phyloP scores from a whole-genome alignment of 192 early-diverging fungal species.

The Jimgerdemannia flammicorona region DNA sequence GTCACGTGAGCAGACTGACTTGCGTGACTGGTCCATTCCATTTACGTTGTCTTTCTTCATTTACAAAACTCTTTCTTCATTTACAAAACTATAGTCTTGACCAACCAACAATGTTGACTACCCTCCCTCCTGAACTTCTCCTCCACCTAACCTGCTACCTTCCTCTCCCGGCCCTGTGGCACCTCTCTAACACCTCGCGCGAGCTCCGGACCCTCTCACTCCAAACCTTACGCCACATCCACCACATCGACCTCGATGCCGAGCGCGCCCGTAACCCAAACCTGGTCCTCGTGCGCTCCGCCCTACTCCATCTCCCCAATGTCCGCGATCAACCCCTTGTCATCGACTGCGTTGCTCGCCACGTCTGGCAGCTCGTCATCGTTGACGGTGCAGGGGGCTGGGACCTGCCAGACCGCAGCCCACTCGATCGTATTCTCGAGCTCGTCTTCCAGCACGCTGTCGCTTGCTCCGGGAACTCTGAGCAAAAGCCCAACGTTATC shows the following conservation, averaged over 20 bases:
- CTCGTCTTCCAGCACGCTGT: background rate
- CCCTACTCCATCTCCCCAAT: background rate
- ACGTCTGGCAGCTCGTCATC: background rate
- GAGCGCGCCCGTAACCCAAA: background rate
- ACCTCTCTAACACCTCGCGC: background rate
- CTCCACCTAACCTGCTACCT: background rate
- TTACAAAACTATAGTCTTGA: too few relatives aligned
- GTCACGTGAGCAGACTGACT: too few relatives aligned
- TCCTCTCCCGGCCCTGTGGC: background rate
- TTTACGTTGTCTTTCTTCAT: too few relatives aligned
- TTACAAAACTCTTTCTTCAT: too few relatives aligned
- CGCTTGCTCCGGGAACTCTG: too few relatives aligned
- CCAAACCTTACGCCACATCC: background rate
- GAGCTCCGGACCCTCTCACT: background rate
- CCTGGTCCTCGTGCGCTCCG: background rate
- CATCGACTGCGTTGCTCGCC: background rate
- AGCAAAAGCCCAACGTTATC: too few relatives aligned
- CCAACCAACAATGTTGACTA: background rate
- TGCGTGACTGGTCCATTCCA: too few relatives aligned
- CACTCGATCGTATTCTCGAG: background rate
- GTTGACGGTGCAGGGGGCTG: background rate
- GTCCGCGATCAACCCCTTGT: background rate
- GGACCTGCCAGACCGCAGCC: background rate
- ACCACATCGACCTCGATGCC: background rate
- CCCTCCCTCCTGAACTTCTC: background rate